Evolutionary conservation across 331 rosid genomes (phyloP), one percentile per base, ranked within the genome.

Genomic region (Malus hybrid): DNA sequence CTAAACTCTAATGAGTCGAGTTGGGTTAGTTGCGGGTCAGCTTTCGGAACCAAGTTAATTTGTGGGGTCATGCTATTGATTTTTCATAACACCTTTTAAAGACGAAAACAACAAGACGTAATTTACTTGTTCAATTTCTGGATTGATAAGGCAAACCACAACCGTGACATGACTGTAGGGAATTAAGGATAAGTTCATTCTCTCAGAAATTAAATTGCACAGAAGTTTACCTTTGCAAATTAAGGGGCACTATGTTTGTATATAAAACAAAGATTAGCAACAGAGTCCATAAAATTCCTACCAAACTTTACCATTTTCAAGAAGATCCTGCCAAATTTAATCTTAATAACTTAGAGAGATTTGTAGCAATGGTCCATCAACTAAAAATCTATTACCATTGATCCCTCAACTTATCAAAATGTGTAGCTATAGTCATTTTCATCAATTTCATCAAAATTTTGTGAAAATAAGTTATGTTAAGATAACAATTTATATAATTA

Each of bases 71-170:
- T 20, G 44, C 1, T n/a, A 39, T 20, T 67, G 31, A 34, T 19
- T 66, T n/a, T 12, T 66, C 3, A 0, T 42, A 39, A 9, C 7
- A 52, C 11, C 19, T 19, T 4, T 48, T 48, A 13, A 65, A 34
- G 79, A 6, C 3, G 73, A 76, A 76, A 76, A 27, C 39, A 66
- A 54, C 46, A 56, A 15, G 59, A 76, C 44, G 50, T 18, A 68
- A 18, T 18, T 39, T 39, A 39, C 44, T 39, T 28, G 44, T 56
- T 61, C 48, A 16, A 6, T 16, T 57, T 76, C 20, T 28, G 2
- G 22, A 34, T 48, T 46, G 54, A 11, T 28, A 24, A 32, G 14
- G 34, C 10, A 8, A 60, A 24, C 31, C 15, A 9, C n/a, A 8
- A 12, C 18, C 28, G 11, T 74, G 60, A 64, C 7, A 11, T 33